Evolutionary conservation across 2,329 filamentous ascomycete genomes (phyloP).

Genomic region (Ceratocystis smalleyi): DNA sequence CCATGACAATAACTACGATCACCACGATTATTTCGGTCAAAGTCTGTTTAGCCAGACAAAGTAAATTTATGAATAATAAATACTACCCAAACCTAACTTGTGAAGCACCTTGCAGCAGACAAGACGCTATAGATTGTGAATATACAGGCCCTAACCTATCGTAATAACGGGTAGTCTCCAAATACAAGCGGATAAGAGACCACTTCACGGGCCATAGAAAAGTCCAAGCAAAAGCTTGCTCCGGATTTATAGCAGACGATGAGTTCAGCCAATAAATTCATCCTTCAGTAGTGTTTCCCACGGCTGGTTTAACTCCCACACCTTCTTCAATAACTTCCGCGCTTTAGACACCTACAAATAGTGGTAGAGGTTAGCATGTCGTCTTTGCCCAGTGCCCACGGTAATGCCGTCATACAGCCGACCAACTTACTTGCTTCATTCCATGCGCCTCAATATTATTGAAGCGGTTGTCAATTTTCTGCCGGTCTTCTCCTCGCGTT

Average conservation of each 20-base stretch:
- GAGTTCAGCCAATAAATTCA: slow-evolving; percentile 49
- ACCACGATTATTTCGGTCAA: no score
- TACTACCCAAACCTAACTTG: no score
- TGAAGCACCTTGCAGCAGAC: not conserved
- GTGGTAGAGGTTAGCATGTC: slow-evolving; percentile 15
- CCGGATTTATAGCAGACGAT: not conserved
- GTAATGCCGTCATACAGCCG: not conserved
- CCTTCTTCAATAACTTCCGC: slow-evolving; percentile 48
- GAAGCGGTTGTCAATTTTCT: slow-evolving; percentile 49
- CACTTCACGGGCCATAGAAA: not conserved
- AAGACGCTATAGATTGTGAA: not conserved
- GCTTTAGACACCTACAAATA: slow-evolving; percentile 39
- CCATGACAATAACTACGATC: no score
- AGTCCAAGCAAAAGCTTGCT: not conserved
- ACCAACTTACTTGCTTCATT: slow-evolving; percentile 52
- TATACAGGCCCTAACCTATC: not conserved
- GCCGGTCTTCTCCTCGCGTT: slow-evolving; percentile 37
- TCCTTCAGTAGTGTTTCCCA: slow-evolving; percentile 54
- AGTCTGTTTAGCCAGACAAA: not conserved
- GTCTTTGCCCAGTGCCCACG: not conserved
- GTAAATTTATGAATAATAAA: not conserved
- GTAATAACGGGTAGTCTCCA: not conserved
- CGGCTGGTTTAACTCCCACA: slow-evolving; percentile 50
- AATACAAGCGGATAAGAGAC: not conserved
- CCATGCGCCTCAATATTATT: slow-evolving; percentile 54